phyloP scores from a whole-genome alignment of 2,329 filamentous ascomycete genomes.

The Gaeumannomyces tritici region DNA sequence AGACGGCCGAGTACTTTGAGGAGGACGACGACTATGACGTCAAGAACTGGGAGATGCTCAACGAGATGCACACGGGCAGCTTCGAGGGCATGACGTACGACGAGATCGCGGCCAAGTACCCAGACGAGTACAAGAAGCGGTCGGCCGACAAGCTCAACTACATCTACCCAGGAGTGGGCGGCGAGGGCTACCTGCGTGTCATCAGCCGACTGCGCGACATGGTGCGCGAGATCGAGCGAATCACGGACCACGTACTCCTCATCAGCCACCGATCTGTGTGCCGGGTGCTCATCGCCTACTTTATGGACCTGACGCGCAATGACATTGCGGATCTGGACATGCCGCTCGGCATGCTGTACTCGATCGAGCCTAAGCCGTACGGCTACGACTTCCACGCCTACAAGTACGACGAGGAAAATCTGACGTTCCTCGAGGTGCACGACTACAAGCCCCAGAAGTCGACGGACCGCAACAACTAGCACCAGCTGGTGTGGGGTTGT shows the following conservation, averaged over 20 bases:
- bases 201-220: slow-evolving; percentile 92
- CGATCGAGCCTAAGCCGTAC: slow-evolving; percentile 94
- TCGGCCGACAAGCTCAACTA: slow-evolving; percentile 86
- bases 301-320: slow-evolving; percentile 82
- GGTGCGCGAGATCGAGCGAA: slow-evolving; percentile 93
- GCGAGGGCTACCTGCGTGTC: slow-evolving; percentile 93
- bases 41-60: slow-evolving; percentile 96
- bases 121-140: slow-evolving; percentile 73
- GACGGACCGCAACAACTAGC: slow-evolving; percentile 25
- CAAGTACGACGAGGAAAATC: slow-evolving; percentile 67
- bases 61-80: slow-evolving; percentile 85
- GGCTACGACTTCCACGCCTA: slow-evolving; percentile 96
- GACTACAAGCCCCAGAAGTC: slow-evolving; percentile 67
- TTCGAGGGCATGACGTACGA: slow-evolving; percentile 95
- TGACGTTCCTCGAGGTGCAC: slow-evolving; percentile 80
- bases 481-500: not conserved
- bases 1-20: slow-evolving; percentile 84
- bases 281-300: slow-evolving; percentile 89
- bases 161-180: slow-evolving; percentile 90
- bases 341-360: slow-evolving; percentile 86
- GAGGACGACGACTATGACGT: slow-evolving; percentile 88
- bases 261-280: slow-evolving; percentile 89
- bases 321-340: slow-evolving; percentile 93
- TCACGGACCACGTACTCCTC: slow-evolving; percentile 89
- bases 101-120: slow-evolving; percentile 71